These are phyloP conservation scores for Circinella umbellata DNA, from an alignment of 371 early-diverging fungal genomes.

Conservation along the genomic window DNA sequence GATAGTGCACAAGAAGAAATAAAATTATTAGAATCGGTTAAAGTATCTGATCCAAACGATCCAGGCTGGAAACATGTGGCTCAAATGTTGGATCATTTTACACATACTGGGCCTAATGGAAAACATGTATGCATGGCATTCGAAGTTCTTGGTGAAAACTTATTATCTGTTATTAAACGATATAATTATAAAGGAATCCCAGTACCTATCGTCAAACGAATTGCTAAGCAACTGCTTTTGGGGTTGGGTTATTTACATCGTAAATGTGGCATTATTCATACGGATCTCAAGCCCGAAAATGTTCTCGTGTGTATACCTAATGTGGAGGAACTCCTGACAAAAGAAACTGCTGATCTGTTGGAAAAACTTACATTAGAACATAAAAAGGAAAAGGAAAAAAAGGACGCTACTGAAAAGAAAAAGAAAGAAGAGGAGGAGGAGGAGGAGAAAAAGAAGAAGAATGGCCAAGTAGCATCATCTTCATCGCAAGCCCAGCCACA, in stretches of 20 bases:
- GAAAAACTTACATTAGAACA: conserved; percentile 2
- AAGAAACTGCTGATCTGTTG: conserved; percentile 17
- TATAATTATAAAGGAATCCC: conserved; percentile 84
- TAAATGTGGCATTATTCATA: conserved; percentile 98
- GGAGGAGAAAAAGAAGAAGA: background rate
- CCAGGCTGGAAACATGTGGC: conserved; percentile 76
- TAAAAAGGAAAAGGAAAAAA: background rate
- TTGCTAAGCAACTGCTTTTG: conserved; percentile 85
- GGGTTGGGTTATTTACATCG: conserved; percentile 94
- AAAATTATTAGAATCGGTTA: conserved; percentile 80
- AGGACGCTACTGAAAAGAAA: background rate
- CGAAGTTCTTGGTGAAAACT: conserved; percentile 95
- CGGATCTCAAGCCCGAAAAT: conserved; percentile 98
- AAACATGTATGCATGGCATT: conserved; percentile 96
- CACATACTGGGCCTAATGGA: conserved; percentile 90
- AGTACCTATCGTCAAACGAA: conserved; percentile 81
- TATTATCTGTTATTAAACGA: conserved; percentile 83
- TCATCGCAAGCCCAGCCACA: conserved; percentile 19
- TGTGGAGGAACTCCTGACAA: conserved; percentile 56
- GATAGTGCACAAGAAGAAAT: conserved; percentile 97
- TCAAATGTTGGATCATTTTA: conserved; percentile 88
- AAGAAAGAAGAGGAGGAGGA: background rate
- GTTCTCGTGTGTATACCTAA: conserved; percentile 89
- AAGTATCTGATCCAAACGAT: conserved; percentile 63
- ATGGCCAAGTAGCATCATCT: conserved; percentile 3